phyloP scores from a whole-genome alignment of 2,329 filamentous ascomycete genomes.

The Gaeumannomyces tritici region DNA sequence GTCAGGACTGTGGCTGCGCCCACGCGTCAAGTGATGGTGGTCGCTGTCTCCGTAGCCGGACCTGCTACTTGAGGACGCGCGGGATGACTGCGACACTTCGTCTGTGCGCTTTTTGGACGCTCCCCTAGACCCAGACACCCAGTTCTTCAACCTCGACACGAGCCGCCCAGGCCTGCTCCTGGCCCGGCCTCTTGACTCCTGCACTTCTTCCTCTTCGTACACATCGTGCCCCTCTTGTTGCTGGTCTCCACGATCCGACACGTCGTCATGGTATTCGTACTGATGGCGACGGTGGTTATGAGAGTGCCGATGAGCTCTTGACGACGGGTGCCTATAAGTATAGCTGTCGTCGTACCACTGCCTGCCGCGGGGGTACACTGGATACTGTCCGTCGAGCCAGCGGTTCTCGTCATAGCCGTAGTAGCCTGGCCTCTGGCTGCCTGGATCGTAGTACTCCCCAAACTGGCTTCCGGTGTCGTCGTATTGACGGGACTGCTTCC shows the following conservation, averaged over 20 bases:
- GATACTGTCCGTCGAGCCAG: not conserved
- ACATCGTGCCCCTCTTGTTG: not conserved
- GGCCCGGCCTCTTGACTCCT: not conserved
- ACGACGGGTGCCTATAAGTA: not conserved
- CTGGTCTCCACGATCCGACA: no score
- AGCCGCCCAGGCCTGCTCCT: not conserved
- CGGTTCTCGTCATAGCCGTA: not conserved
- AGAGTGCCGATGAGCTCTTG: not conserved
- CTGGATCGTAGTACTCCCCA: not conserved
- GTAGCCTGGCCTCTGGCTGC: not conserved
- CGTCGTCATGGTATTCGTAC: no score
- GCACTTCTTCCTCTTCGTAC: no score
- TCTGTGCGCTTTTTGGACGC: not conserved
- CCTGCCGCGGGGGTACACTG: not conserved
- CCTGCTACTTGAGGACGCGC: not conserved
- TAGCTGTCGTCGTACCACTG: constrained; percentile 3
- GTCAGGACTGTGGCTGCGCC: not conserved
- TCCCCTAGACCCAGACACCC: not conserved
- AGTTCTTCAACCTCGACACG: not conserved
- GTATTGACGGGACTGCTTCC: not conserved
- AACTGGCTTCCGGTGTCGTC: not conserved
- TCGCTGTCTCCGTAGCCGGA: no score
- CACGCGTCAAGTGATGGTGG: not conserved
- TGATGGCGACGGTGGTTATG: not conserved
- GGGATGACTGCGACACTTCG: not conserved